These are phyloP conservation scores for Petunia axillaris DNA, from an alignment of 257 asterid genomes.

Conservation along the genomic window DNA sequence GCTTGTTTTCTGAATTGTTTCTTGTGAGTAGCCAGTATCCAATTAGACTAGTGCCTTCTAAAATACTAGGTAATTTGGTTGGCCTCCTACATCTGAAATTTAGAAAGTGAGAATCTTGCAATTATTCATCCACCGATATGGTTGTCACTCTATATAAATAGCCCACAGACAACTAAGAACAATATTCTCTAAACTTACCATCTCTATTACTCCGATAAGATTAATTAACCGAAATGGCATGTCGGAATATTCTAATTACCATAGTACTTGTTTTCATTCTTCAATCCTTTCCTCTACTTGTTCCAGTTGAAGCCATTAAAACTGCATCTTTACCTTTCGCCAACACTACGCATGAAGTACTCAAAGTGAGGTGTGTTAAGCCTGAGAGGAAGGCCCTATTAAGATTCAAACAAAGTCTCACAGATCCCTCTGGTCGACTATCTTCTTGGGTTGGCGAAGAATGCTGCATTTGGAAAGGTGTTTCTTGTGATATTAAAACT, in stretches of 20 bases:
- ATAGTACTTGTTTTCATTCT: neutral
- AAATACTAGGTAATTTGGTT: neutral
- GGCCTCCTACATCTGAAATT: neutral
- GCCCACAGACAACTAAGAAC: neutral
- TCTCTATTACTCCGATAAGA: neutral
- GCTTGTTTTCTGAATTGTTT: too few species aligned
- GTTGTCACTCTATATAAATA: neutral
- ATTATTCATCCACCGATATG: neutral
- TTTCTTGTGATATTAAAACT: conserved; percentile 26
- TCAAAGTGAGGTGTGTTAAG: conserved; percentile 16
- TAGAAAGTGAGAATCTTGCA: neutral
- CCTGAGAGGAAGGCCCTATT: conserved; percentile 31
- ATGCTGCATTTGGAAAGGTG: conserved; percentile 35
- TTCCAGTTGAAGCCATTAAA: neutral
- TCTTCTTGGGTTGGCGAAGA: conserved; percentile 37
- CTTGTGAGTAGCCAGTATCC: too few species aligned
- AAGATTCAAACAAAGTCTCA: conserved; percentile 29
- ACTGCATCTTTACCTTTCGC: neutral
- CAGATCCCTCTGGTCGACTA: conserved; percentile 32
- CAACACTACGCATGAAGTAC: neutral
- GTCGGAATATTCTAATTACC: neutral
- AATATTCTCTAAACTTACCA: neutral
- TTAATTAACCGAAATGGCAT: neutral
- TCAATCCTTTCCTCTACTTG: conserved; percentile 5
- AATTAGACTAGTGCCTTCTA: neutral